A percentile compares a stretch with the other conserved stretches of the same genome.
phyloP scores from a whole-genome alignment of 2,329 filamentous ascomycete species.

The Aspergillus terreus region DNA sequence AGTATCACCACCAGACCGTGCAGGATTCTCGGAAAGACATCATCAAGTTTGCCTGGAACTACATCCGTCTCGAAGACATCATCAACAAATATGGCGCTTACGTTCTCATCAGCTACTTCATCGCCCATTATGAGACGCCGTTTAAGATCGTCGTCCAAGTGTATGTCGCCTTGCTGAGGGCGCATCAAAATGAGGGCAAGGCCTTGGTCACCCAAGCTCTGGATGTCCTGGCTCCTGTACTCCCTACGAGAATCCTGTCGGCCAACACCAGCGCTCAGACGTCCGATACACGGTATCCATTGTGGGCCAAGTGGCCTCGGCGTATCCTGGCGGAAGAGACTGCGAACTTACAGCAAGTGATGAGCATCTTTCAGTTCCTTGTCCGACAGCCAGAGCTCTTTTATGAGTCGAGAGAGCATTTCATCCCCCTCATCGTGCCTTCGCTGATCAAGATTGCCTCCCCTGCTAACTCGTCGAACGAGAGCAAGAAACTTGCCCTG shows the following conservation, averaged over 20 bases:
- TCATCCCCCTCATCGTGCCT: conserved; percentile 81
- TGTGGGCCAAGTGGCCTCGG: conserved; percentile 86
- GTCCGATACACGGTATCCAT: conserved; percentile 67
- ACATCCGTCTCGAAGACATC: conserved; percentile 95
- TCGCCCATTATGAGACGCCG: conserved; percentile 93
- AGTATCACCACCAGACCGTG: conserved; percentile 84
- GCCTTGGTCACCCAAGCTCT: conserved; percentile 89
- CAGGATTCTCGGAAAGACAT: conserved; percentile 95
- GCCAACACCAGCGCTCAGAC: conserved; percentile 48
- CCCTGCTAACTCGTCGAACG: conserved; percentile 73
- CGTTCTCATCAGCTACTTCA: conserved; percentile 95
- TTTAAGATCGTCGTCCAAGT: conserved; percentile 94
- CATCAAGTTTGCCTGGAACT: conserved; percentile 99
- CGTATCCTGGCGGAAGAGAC: conserved; percentile 92
- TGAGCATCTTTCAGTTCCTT: conserved; percentile 94
- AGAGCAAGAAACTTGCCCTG: conserved; percentile 85
- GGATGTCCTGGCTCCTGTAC: conserved; percentile 88
- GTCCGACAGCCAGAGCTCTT: conserved; percentile 90
- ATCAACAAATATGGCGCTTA: conserved; percentile 99
- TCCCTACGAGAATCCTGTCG: conserved; percentile 72
- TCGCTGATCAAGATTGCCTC: conserved; percentile 85
- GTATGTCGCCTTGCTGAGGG: conserved; percentile 84
- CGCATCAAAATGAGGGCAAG: conserved; percentile 91
- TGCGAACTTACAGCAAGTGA: conserved; percentile 91
- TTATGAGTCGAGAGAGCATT: conserved; percentile 90